Base-by-base conservation (phyloP, 306 rosid genomes). In the Quercus variabilis region DNA sequence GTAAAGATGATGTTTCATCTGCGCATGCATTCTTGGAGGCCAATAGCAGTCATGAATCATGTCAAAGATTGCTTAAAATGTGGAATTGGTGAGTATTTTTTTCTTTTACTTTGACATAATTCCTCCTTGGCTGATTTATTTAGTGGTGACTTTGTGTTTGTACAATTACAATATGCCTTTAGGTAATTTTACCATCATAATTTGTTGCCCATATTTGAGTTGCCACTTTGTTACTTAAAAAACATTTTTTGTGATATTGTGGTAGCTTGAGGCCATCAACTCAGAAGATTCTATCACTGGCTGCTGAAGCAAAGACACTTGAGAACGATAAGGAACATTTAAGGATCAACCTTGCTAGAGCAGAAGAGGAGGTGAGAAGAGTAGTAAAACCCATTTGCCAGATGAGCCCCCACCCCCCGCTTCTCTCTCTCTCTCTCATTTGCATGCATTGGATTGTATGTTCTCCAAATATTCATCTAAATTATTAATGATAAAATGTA, bases 341-440 rank as follows among this genome's bases (percentile, higher is more conserved):
- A 57, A 88, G 82, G 84, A 83, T 79, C 69, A 96, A 96, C 88
- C 99, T 96, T 79, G 69, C 65, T 82, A 91, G 81, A 77, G 99
- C 99, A 46, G 98, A 96, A 86, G 98, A 89, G 73, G 98, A 96
- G 97, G 99, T 96, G 79, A 80, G 82, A 74, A 79, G 65, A 77
- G 73, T 55, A 21, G 56, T 74, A 46, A 52, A 31, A 74, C 30
- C 59, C 55, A 12, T 28, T 3, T 15, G 18, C 69, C 17, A 49
- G 54, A 63, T 18, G 57, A 67, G 55, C 23, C 64, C 46, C 46
- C 46, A 7, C 11, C 46, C 46, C 46, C 46, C 11, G 3, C 46
- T 38, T 38, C 46, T 7, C 46, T 41, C 43, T 38, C 46, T 49
- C 54, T 38, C 46, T 49, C 54, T 49, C 54, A 13, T 13, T 12